A percentile compares a stretch with the other conserved stretches of the same genome.
These are phyloP conservation scores for Cladosporium cucumerinum DNA, from an alignment of 2,329 filamentous ascomycete genomes.

Conservation along the genomic window DNA sequence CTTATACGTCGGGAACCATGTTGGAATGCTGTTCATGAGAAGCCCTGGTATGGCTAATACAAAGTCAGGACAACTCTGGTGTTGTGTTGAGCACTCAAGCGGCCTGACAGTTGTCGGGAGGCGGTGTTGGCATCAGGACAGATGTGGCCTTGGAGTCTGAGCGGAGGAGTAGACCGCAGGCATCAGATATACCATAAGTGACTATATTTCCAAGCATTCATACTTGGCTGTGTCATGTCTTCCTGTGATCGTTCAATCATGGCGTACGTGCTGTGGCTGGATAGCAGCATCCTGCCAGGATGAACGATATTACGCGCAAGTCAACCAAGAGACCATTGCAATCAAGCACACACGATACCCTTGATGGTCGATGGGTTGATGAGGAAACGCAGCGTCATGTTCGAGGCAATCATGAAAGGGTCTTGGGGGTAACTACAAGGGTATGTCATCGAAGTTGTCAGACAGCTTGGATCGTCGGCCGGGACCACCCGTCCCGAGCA, in stretches of 20 bases:
- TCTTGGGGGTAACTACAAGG: too few relatives aligned
- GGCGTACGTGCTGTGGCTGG: neutral
- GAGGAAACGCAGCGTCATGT: neutral
- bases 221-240: neutral
- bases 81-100: neutral
- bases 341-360: neutral
- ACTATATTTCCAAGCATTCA: neutral
- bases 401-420: neutral
- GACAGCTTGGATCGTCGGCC: too few relatives aligned
- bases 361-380: neutral
- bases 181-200: neutral
- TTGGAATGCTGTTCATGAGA: neutral
- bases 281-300: neutral
- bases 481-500: too few relatives aligned
- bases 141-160: neutral
- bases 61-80: neutral
- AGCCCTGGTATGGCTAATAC: neutral
- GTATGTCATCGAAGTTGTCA: neutral
- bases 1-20: neutral
- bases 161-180: neutral
- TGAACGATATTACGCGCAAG: neutral
- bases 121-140: neutral
- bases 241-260: neutral
- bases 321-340: neutral
- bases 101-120: neutral